Evolutionary conservation across 371 early-diverging fungal species (phyloP), one percentile per base, ranked within the genome.

Genomic region (Rhizopus microsporus): DNA sequence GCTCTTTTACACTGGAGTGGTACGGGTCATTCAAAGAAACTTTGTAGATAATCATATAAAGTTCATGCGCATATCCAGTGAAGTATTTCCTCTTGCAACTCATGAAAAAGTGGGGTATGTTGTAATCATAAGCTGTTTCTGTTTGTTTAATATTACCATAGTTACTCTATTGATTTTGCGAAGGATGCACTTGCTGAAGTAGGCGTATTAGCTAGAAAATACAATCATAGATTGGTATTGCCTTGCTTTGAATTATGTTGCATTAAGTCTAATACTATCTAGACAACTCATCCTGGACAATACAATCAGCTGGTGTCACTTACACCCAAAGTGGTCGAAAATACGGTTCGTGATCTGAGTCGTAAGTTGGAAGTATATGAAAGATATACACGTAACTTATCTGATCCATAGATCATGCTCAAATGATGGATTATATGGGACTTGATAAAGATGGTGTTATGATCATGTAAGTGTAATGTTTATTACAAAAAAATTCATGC

Each of bases 231-330:
- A 42, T 55, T 80, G 54, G 76, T 72, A 68, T 50, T 9, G 17
- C 4, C 16, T 16, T 35, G 7, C 10, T 12, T 23, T 3, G 9
- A 17, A 31, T 16, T 31, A 29, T 12, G 38, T 39, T 42, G 10
- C 38, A 13, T 34, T 13, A 13, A 35, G 2, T n/a, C 12, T 43
- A 39, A 12, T 23, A 23, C 23, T 23, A 30, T 35, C 45, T 35
- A 77, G 74, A 79, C 79, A 15, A 69, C 56, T 47, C 80, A 81
- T 57, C 80, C 80, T 23, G 81, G 81, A 0, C 81, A 81, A 56
- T 81, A 67, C 40, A 79, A 71, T 42, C 81, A 80, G 50, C 54
- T 80, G 2, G 78, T 70, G 10, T 75, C 76, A 23, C 77, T 73
- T 10, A 74, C 59, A 8, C 64, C 60, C 7, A 65, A 60, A 40